Conservation (phyloP, 257 asterid genomes). For the Schizonepeta tenuifolia region DNA sequence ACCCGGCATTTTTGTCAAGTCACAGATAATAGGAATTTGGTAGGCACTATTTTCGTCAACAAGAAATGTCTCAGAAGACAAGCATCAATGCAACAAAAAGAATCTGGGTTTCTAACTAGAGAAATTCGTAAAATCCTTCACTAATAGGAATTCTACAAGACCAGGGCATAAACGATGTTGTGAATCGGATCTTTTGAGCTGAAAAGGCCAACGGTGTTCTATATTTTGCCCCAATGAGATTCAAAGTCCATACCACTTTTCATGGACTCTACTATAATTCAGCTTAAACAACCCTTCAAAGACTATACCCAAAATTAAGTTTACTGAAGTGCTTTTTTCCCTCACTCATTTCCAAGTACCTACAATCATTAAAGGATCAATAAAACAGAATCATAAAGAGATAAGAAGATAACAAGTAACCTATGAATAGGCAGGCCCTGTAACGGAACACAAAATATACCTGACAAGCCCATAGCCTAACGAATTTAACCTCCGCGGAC, state of each 20-base stretch:
- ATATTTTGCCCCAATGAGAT: constrained; percentile 56
- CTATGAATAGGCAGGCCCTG: neutral
- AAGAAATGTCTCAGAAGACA: constrained; percentile 18
- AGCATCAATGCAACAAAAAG: constrained; percentile 27
- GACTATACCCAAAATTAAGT: constrained; percentile 29
- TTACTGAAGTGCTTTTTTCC: constrained; percentile 37
- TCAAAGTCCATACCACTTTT: constrained; percentile 69
- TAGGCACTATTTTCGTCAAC: constrained; percentile 24
- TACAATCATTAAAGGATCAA: constrained; percentile 31
- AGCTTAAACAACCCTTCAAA: constrained; percentile 32
- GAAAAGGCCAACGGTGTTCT: constrained; percentile 52
- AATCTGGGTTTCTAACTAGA: constrained; percentile 36
- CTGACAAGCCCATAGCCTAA: constrained; percentile 66
- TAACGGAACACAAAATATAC: constrained; percentile 34
- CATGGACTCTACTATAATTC: constrained; percentile 31
- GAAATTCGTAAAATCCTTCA: constrained; percentile 72
- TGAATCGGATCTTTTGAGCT: constrained; percentile 53
- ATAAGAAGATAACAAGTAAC: constrained; percentile 6
- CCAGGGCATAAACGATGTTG: constrained; percentile 73
- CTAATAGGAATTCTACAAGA: constrained; percentile 69
- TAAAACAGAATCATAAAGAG: constrained; percentile 3
- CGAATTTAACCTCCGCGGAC: constrained; percentile 61
- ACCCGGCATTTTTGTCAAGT: constrained; percentile 46
- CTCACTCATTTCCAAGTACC: constrained; percentile 55
- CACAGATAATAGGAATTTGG: constrained; percentile 27